These are phyloP conservation scores for Ruellia speciosa DNA, from an alignment of 305 asterid species.

Conservation along the genomic window DNA sequence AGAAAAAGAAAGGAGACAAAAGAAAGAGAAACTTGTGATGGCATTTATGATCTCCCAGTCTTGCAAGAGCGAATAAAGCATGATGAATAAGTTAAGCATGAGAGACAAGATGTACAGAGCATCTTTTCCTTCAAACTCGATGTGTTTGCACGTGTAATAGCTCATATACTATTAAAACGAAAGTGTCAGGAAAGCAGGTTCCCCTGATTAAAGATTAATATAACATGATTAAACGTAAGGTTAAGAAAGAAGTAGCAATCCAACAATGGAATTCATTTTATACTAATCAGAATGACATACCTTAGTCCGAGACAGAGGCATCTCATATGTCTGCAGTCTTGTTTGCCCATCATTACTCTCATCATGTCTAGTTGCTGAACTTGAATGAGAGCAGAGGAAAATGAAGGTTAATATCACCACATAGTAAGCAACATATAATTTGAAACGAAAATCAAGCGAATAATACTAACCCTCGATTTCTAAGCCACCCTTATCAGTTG, in stretches of 20 bases:
- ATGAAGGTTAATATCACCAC: conserved; percentile 11
- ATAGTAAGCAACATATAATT: conserved; percentile 1
- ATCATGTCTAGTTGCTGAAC: conserved; percentile 33
- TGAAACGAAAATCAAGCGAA: conserved; percentile 11
- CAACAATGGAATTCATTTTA: not conserved
- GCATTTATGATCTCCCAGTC: too few species aligned
- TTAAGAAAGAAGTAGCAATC: not conserved
- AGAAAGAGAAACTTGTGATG: too few species aligned
- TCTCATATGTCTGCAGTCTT: conserved; percentile 24
- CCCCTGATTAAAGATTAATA: too few species aligned
- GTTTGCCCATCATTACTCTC: conserved; percentile 24
- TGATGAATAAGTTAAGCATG: too few species aligned
- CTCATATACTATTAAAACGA: too few species aligned
- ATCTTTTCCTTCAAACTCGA: too few species aligned
- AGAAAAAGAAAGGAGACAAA: too few species aligned
- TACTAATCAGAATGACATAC: conserved; percentile 22
- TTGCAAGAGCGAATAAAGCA: too few species aligned
- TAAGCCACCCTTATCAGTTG: conserved; percentile 18
- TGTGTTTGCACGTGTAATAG: too few species aligned
- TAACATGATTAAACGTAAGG: not conserved
- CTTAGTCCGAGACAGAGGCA: conserved; percentile 26
- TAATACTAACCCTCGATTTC: conserved; percentile 39
- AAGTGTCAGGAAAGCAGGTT: too few species aligned
- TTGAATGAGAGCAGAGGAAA: conserved; percentile 18
- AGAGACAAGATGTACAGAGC: too few species aligned